A percentile compares a stretch with the other conserved stretches of the same genome.
These are phyloP conservation scores for Halenospora varia DNA, from an alignment of 495 filamentous ascomycete genomes.

Conservation along the genomic window DNA sequence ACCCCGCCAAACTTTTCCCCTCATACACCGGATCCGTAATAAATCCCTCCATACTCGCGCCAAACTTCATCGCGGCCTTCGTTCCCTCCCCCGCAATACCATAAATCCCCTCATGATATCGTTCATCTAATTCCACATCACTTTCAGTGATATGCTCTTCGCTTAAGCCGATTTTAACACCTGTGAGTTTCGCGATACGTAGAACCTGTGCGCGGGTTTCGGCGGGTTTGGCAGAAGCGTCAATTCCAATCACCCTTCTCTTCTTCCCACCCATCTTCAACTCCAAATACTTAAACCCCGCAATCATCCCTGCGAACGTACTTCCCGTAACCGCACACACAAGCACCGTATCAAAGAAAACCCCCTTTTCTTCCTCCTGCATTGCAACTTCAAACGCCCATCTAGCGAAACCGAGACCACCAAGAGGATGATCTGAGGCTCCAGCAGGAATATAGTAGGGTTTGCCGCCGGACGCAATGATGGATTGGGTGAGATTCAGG, in stretches of 20 bases:
- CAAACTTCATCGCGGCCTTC: constrained; percentile 57
- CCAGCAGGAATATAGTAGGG: constrained; percentile 65
- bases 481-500: constrained; percentile 40
- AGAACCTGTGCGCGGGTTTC: constrained; percentile 54
- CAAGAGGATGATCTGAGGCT: constrained; percentile 60
- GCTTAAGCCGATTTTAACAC: constrained; percentile 48
- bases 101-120: constrained; percentile 58
- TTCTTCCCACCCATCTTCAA: constrained; percentile 32
- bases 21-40: constrained; percentile 68
- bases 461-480: constrained; percentile 39
- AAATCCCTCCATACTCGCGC: constrained; percentile 56
- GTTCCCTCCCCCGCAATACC: constrained; percentile 55
- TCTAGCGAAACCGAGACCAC: constrained; percentile 59
- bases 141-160: constrained; percentile 49
- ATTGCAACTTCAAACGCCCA: constrained; percentile 58
- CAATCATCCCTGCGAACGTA: constrained; percentile 60
- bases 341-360: constrained; percentile 57
- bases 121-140: constrained; percentile 56
- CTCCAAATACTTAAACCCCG: constrained; percentile 56
- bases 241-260: constrained; percentile 55
- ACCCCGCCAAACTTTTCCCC: constrained; percentile 62
- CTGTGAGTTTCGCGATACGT: constrained; percentile 56
- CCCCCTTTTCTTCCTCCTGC: constrained; percentile 52
- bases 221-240: constrained; percentile 53
- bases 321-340: constrained; percentile 61